Evolutionary conservation across 2,329 filamentous ascomycete genomes (phyloP).

Genomic region (Talaromyces pinophilus): DNA sequence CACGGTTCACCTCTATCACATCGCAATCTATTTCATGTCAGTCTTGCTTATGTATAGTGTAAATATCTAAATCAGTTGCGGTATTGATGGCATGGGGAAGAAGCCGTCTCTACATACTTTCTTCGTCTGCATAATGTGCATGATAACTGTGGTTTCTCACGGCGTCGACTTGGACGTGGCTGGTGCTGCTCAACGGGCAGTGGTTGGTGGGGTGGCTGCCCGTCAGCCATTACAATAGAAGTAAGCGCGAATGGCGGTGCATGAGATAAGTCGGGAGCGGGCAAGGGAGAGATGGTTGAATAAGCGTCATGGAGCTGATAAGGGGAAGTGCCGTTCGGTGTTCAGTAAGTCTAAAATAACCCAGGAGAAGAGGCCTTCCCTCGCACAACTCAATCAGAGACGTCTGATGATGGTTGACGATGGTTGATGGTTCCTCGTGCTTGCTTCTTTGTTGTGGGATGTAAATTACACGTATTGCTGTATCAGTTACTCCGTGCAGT

Average conservation of each 20-base stretch:
- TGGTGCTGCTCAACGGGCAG: neutral
- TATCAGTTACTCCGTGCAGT: neutral
- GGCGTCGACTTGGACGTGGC: constrained; percentile 10
- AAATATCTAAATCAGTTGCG: neutral
- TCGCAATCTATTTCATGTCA: constrained; percentile 6
- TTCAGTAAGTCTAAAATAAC: neutral
- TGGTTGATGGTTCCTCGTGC: neutral
- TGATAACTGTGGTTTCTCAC: constrained; percentile 15
- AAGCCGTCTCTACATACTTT: constrained; percentile 9
- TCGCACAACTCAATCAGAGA: neutral
- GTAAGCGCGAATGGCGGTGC: neutral
- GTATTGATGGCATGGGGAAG: neutral
- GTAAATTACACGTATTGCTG: neutral
- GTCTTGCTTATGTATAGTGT: neutral
- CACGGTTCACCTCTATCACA: constrained; percentile 17
- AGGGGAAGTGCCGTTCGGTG: neutral
- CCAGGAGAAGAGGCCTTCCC: too few species aligned
- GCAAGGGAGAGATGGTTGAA: neutral
- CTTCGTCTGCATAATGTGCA: constrained; percentile 15
- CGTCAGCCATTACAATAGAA: constrained; percentile 9
- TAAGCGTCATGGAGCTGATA: neutral
- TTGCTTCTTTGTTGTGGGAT: neutral
- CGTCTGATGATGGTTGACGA: neutral
- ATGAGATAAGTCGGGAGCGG: neutral
- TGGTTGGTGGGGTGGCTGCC: neutral